Base-by-base conservation (phyloP, 2,329 filamentous ascomycete species). In the Aspergillus pseudoglaucus region DNA sequence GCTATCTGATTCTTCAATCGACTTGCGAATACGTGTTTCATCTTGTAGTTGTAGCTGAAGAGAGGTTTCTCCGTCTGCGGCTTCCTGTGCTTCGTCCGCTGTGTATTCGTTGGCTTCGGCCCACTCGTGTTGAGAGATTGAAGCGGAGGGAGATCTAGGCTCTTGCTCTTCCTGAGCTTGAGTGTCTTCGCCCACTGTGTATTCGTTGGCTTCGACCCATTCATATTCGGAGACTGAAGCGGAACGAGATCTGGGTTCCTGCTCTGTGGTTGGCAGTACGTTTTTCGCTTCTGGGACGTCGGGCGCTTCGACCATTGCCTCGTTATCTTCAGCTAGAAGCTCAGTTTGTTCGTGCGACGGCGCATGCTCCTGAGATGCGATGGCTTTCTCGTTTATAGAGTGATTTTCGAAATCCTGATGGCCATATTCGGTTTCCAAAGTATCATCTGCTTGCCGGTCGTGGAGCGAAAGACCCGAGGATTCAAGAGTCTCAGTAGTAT, bases 21-120 rank as follows among this genome's bases (percentile, higher is more conserved):
- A n/a, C 9, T 23, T 42, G 20, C 47, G 18, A 5, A 46, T 42
- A 30, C 50, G 43, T 10, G 50, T 42, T 35, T 35, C 33, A 14
- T 35, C 33, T 35, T 35, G 33, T 9, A 17, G 15, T 6, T 35
- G 14, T n/a, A 35, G 1, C 4, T 30, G 25, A 30, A 30, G 25
- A 5, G 25, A 12, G 3, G 25, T 30, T 12, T 30, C 25, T 30
- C 12, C 10, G 25, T 30, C 10, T 30, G 25, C 25, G 3, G 25
- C 25, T 12, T 30, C 25, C 25, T 30, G 25, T 10, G 25, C 25
- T 30, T 30, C 25, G 12, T 30, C 25, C 4, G 25, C 25, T 30
- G 10, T 10, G 25, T 30, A 30, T 30, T 30, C 25, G 25, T 30
- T 30, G 25, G 25, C 25, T 30, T 30, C 25, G 25, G 5, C 25